Conservation (phyloP, 768 basidiomycete species). For the Psilocybe sp. region DNA sequence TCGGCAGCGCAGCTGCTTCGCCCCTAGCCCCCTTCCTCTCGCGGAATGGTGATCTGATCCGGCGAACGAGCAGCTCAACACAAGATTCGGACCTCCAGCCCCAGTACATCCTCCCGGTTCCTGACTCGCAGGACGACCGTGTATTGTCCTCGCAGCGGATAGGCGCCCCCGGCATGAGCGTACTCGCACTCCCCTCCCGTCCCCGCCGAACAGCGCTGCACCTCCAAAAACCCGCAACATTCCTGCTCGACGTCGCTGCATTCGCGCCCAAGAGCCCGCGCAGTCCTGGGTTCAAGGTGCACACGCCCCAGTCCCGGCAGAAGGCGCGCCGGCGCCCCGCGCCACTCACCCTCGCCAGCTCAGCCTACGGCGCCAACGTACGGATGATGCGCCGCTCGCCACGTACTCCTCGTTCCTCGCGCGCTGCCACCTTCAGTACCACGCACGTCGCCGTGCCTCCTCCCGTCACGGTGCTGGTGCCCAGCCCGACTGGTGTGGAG, state of each 20-base stretch:
- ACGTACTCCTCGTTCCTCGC: neutral
- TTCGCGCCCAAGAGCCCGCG: slow-evolving; percentile 24
- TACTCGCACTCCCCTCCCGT: slow-evolving; percentile 36
- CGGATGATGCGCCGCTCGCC: slow-evolving; percentile 9
- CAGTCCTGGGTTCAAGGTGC: neutral
- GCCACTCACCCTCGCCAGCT: slow-evolving; percentile 31
- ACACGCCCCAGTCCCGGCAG: slow-evolving; percentile 12
- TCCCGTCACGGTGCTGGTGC: neutral
- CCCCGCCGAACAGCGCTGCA: slow-evolving; percentile 30
- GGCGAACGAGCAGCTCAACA: slow-evolving; percentile 46
- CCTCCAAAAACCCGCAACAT: slow-evolving; percentile 28
- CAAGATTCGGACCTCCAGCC: slow-evolving; percentile 55
- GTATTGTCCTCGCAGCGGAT: slow-evolving; percentile 30
- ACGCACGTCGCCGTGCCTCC: neutral
- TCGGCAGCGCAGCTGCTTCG: slow-evolving; percentile 10
- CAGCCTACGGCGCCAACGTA: slow-evolving; percentile 11
- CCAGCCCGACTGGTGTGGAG: slow-evolving; percentile 5
- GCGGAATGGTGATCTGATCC: slow-evolving; percentile 10
- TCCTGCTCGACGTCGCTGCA: slow-evolving; percentile 33
- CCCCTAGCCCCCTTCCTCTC: slow-evolving; percentile 5
- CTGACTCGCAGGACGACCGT: slow-evolving; percentile 29
- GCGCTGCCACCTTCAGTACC: neutral
- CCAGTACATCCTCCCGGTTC: slow-evolving; percentile 37
- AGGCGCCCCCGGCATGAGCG: slow-evolving; percentile 34
- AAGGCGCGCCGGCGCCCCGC: slow-evolving; percentile 34